phyloP scores from a whole-genome alignment of 305 asterid species.

The Rubia tinctorum region DNA sequence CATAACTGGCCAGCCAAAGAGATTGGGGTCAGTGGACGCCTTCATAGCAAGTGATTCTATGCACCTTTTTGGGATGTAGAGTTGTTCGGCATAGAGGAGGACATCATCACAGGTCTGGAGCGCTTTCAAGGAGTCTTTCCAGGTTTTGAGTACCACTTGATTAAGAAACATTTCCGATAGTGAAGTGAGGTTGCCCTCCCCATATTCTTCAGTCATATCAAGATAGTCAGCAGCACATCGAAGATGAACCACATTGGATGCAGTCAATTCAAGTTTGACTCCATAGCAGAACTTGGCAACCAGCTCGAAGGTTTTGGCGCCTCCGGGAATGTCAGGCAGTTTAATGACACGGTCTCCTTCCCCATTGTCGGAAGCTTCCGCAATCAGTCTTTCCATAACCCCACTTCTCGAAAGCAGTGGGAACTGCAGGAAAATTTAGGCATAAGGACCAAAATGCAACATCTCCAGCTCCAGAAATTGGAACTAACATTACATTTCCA shows the following conservation, averaged over 20 bases:
- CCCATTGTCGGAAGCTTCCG: slow-evolving; percentile 61
- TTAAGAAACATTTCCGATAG: slow-evolving; percentile 78
- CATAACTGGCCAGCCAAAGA: slow-evolving; percentile 91
- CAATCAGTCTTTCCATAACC: slow-evolving; percentile 81
- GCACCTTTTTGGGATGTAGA: slow-evolving; percentile 66
- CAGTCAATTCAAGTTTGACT: slow-evolving; percentile 87
- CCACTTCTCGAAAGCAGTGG: slow-evolving; percentile 97
- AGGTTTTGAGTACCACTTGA: slow-evolving; percentile 64
- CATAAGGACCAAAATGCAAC: background rate
- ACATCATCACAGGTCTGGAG: slow-evolving; percentile 80
- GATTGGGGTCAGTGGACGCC: slow-evolving; percentile 78
- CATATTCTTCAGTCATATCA: slow-evolving; percentile 87
- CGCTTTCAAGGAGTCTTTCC: slow-evolving; percentile 90
- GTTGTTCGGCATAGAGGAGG: slow-evolving; percentile 62
- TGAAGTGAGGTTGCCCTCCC: slow-evolving; percentile 79
- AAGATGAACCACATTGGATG: slow-evolving; percentile 79
- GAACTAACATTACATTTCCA: background rate
- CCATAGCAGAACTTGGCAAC: slow-evolving; percentile 94
- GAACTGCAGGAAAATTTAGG: slow-evolving; percentile 45
- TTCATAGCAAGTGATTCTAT: slow-evolving; percentile 77
- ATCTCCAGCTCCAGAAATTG: background rate
- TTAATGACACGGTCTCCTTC: slow-evolving; percentile 56
- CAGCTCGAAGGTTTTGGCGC: slow-evolving; percentile 83
- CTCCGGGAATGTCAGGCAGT: slow-evolving; percentile 73
- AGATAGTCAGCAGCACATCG: slow-evolving; percentile 91